Evolutionary conservation across 2,329 filamentous ascomycete species (phyloP).

Genomic region (Ophiostoma angusticollis): DNA sequence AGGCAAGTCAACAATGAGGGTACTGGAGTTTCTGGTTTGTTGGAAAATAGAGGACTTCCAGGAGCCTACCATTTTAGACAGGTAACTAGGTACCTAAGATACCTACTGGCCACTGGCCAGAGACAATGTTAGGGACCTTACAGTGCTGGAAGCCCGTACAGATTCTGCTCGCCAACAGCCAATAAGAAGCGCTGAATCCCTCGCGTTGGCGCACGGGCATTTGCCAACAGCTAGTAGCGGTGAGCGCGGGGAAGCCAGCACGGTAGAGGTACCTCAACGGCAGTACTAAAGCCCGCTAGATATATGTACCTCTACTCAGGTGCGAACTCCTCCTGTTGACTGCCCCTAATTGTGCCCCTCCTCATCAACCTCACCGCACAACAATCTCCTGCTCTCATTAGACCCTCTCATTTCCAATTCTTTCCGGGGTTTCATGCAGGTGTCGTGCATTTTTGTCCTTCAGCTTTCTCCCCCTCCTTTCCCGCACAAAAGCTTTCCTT

Average conservation of each 20-base stretch:
- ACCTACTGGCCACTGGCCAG: too few species aligned
- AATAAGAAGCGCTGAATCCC: slow-evolving; percentile 7
- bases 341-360: slow-evolving; percentile 8
- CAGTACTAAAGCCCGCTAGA: too few species aligned
- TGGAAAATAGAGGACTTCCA: neutral
- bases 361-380: slow-evolving; percentile 12
- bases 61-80: neutral
- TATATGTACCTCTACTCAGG: too few species aligned
- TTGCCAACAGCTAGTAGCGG: slow-evolving; percentile 6
- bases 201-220: slow-evolving; percentile 12
- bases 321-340: slow-evolving; percentile 5
- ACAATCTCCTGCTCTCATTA: slow-evolving; percentile 3
- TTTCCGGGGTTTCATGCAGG: too few species aligned
- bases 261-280: neutral
- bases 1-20: too few species aligned
- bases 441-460: neutral
- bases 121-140: too few species aligned
- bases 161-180: neutral
- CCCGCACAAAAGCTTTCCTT: too few species aligned
- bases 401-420: too few species aligned
- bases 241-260: slow-evolving; percentile 4
- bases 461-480: neutral
- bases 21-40: too few species aligned
- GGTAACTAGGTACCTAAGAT: too few species aligned
- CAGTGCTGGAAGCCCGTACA: too few species aligned